Base-by-base conservation (phyloP, 495 filamentous ascomycete species). In the Coniosporium apollinis region DNA sequence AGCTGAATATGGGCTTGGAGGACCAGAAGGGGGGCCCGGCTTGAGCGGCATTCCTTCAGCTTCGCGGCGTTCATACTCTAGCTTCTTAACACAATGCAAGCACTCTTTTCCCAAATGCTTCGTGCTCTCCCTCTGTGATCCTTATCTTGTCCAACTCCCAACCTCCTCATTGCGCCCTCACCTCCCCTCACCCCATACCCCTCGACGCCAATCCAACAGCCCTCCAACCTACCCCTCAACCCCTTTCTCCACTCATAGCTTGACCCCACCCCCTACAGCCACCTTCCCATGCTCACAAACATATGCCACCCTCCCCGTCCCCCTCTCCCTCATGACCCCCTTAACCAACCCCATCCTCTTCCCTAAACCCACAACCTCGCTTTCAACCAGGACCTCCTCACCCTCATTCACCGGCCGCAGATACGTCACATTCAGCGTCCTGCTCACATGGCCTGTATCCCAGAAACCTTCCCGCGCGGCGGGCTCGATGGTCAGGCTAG, bases 261-360 rank as follows among this genome's bases (percentile, higher is more conserved):
- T n/a, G n/a, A 26, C 7, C 24, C 24, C 24, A 7, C 24, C 24
- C 24, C 24, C 24, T 36, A 57, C 43, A 33, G 38, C 37, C 8
- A 44, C 54, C 39, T 59, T 59, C 26, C 47, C 39, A 50, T 59
- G 56, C 41, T 58, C 56, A 42, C 56, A 57, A 2, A 46, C 46
- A 45, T 44, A 50, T 37, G 46, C 44, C 25, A 54, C 33, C 22
- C 42, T 48, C 22, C 56, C 56, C 26, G 45, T 44, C 13, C 37
- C 41, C 34, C 47, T 39, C 19, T 48, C 39, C 31, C 42, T 47
- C 33, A 47, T 36, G 1, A 34, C 29, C 5, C 50, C 49, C 34
- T 42, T 41, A 1, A 46, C n/a, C 18, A 47, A 19, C 16, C 45
- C 51, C 31, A 57, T 41, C 34, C 35, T 38, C 40, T 42, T 44